Percentiles rank a stretch among this genome's conserved stretches.
These are phyloP conservation scores for Samsoniella hepiali DNA, from an alignment of 2,329 filamentous ascomycete genomes.

Conservation along the genomic window DNA sequence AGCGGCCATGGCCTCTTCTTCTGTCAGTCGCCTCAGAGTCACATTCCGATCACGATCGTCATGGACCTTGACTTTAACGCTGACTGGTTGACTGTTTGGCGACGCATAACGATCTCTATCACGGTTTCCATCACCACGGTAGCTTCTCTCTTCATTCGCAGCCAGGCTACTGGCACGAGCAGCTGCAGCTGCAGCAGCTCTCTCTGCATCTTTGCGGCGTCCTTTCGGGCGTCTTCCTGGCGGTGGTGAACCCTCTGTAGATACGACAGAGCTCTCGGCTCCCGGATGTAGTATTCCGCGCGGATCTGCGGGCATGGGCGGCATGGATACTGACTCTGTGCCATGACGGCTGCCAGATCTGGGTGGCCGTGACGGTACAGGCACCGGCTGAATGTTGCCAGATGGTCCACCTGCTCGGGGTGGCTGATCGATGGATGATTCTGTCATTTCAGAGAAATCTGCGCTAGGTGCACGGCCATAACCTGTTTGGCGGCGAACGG, in stretches of 20 bases:
- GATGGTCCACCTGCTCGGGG: conserved; percentile 24
- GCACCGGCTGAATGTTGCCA: conserved; percentile 1
- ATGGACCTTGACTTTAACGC: conserved; percentile 58
- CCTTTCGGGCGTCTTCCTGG: conserved; percentile 46
- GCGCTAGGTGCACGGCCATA: conserved; percentile 27
- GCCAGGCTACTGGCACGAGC: conserved; percentile 47
- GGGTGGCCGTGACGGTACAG: conserved; percentile 3
- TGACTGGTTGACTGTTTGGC: conserved; percentile 46
- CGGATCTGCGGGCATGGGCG: conserved; percentile 52
- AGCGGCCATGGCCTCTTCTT: conserved; percentile 52
- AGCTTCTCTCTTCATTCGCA: conserved; percentile 42
- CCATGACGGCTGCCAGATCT: conserved; percentile 37
- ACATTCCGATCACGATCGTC: conserved; percentile 60
- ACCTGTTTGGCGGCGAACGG: conserved; percentile 32
- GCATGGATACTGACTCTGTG: conserved; percentile 45
- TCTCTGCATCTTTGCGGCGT: conserved; percentile 41
- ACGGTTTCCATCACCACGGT: conserved; percentile 34
- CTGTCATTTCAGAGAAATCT: conserved; percentile 33
- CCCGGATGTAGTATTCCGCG: conserved; percentile 39
- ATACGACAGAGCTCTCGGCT: conserved; percentile 30
- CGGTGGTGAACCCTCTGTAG: conserved; percentile 36
- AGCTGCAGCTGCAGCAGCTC: conserved; percentile 46
- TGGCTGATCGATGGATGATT: conserved; percentile 32
- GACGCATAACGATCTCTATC: conserved; percentile 40
- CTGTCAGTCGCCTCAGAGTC: conserved; percentile 58